Evolutionary conservation across 2,329 filamentous ascomycete species (phyloP).

Genomic region (Aspergillus unguis): DNA sequence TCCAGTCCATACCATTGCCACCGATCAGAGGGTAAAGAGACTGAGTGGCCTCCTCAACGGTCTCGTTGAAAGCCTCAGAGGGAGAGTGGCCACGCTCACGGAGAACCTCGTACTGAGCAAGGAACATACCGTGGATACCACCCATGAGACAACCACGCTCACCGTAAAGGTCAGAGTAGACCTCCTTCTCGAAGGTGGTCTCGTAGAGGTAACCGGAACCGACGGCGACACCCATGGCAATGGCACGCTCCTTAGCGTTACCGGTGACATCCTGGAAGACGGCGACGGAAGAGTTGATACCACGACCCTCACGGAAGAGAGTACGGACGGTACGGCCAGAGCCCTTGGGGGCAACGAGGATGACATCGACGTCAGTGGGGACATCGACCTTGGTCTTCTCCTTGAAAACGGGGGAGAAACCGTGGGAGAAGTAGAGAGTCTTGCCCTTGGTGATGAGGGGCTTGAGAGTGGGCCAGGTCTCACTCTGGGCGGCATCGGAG

Average conservation of each 20-base stretch:
- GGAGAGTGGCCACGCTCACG: constrained; percentile 97
- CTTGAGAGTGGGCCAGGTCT: constrained; percentile 99
- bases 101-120: constrained; percentile 99
- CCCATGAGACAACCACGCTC: constrained; percentile 99
- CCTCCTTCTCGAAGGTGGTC: constrained; percentile 99
- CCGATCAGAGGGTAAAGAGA: constrained; percentile 96
- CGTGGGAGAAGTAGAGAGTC: constrained; percentile 99
- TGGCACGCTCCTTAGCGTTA: constrained; percentile 95
- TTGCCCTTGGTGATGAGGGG: constrained; percentile 98
- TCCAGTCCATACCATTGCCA: constrained; percentile 99
- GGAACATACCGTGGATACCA: constrained; percentile 99
- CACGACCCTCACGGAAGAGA: constrained; percentile 97
- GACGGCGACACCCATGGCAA: constrained; percentile 94
- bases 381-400: constrained; percentile 98
- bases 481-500: constrained; percentile 93
- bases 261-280: constrained; percentile 98
- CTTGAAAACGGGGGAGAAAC: constrained; percentile 99
- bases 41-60: constrained; percentile 98
- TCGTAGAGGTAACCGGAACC: constrained; percentile 99
- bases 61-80: constrained; percentile 99
- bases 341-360: constrained; percentile 98
- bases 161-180: constrained; percentile 99
- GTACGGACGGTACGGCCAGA: constrained; percentile 97
- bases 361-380: constrained; percentile 93
- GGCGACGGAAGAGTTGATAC: constrained; percentile 99